These are phyloP conservation scores for Paraconiothyrium brasiliense DNA, from an alignment of 2,329 filamentous ascomycete genomes.

Conservation along the genomic window DNA sequence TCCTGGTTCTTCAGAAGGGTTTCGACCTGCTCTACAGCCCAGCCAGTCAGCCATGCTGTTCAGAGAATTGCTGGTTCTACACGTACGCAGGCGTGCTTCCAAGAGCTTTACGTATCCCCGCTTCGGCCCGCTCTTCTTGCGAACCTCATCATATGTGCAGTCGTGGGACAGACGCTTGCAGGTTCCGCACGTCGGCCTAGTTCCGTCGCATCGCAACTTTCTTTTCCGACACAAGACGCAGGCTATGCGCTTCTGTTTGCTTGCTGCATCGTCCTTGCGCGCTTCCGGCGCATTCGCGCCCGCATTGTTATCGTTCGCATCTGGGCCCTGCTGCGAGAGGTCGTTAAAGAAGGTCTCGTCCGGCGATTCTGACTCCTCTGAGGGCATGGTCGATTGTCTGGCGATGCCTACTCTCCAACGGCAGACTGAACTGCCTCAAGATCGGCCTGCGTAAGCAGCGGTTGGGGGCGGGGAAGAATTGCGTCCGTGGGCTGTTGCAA, in stretches of 20 bases:
- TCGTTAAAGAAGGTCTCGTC: constrained; percentile 67
- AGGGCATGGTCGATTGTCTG: constrained; percentile 36
- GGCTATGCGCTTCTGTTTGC: constrained; percentile 81
- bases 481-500: not conserved
- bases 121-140: constrained; percentile 94
- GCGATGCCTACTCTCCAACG: constrained; percentile 18
- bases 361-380: constrained; percentile 43
- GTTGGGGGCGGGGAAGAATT: constrained; percentile 17
- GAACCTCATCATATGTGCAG: constrained; percentile 90
- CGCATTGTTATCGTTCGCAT: constrained; percentile 37
- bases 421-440: constrained; percentile 16
- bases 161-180: constrained; percentile 86
- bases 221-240: constrained; percentile 93
- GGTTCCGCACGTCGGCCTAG: constrained; percentile 85
- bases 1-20: constrained; percentile 86
- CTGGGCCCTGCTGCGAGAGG: constrained; percentile 55
- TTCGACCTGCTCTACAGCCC: constrained; percentile 82
- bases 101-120: constrained; percentile 93
- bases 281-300: constrained; percentile 54
- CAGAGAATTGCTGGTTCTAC: constrained; percentile 7
- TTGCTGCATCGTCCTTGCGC: constrained; percentile 53
- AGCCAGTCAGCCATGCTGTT: constrained; percentile 21
- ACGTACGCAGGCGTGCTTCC: constrained; percentile 88
- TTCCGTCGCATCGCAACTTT: constrained; percentile 89
- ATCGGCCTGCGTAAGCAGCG: constrained; percentile 34